phyloP scores from a whole-genome alignment of 2,329 filamentous ascomycete species.

The Fusarium burgessii region DNA sequence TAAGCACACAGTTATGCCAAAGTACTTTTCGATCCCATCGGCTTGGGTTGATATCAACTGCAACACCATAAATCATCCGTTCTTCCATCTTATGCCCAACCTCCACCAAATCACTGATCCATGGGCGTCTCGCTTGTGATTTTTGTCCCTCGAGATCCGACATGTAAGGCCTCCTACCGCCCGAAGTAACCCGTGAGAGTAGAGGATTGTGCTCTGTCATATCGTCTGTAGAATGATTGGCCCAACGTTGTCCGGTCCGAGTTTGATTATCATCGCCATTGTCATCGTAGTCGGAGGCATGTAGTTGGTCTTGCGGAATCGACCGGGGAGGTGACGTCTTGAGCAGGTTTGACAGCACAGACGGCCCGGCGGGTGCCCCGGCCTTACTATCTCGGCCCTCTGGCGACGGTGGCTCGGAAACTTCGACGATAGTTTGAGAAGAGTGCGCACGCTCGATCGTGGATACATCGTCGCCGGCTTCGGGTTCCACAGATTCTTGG shows the following conservation, averaged over 20 bases:
- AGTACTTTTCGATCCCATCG: slow-evolving; percentile 77
- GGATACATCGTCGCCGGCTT: slow-evolving; percentile 38
- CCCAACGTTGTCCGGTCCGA: slow-evolving; percentile 15
- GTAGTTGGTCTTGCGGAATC: slow-evolving; percentile 33
- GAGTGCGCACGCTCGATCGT: slow-evolving; percentile 41
- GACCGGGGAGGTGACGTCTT: slow-evolving; percentile 61
- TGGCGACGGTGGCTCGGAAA: slow-evolving; percentile 62
- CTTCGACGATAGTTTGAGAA: slow-evolving; percentile 69
- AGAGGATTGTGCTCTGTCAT: slow-evolving; percentile 62
- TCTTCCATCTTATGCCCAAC: slow-evolving; percentile 50
- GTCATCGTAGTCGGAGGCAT: slow-evolving; percentile 13
- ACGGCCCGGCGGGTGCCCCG: slow-evolving; percentile 49
- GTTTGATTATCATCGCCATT: slow-evolving; percentile 15
- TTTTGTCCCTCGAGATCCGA: slow-evolving; percentile 66
- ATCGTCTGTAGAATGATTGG: slow-evolving; percentile 23
- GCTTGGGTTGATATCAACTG: slow-evolving; percentile 68
- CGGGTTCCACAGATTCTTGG: slow-evolving; percentile 45
- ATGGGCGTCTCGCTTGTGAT: slow-evolving; percentile 45
- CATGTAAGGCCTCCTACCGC: slow-evolving; percentile 46
- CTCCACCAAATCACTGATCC: slow-evolving; percentile 51
- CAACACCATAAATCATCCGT: slow-evolving; percentile 47
- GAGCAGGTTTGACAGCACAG: slow-evolving; percentile 63
- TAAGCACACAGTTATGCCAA: slow-evolving; percentile 72
- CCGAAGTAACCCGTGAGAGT: slow-evolving; percentile 51
- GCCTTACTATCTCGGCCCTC: slow-evolving; percentile 23